These are phyloP conservation scores for Fusarium heterosporum DNA, from an alignment of 2,329 filamentous ascomycete genomes.

Conservation along the genomic window DNA sequence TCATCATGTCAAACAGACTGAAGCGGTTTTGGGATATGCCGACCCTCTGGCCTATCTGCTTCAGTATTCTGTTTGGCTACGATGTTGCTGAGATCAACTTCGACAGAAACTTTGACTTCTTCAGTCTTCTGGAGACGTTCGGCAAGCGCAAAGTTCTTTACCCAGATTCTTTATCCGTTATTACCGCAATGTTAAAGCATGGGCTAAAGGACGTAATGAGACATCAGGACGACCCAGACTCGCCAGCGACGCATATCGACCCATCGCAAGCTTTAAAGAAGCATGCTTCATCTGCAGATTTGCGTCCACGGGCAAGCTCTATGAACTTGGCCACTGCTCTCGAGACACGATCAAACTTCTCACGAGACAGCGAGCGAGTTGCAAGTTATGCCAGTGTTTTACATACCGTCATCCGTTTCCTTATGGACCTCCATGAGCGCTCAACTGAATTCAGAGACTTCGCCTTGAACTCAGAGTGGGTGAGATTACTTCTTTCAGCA, in stretches of 20 bases:
- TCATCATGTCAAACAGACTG: conserved; percentile 83
- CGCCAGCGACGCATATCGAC: conserved; percentile 54
- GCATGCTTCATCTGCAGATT: conserved; percentile 28
- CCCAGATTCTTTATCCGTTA: conserved; percentile 81
- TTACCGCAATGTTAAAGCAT: conserved; percentile 88
- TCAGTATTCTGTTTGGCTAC: conserved; percentile 87
- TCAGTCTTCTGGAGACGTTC: conserved; percentile 80
- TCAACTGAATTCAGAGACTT: conserved; percentile 87
- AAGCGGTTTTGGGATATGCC: conserved; percentile 91
- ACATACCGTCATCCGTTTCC: conserved; percentile 80
- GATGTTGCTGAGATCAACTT: conserved; percentile 82
- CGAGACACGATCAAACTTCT: conserved; percentile 57
- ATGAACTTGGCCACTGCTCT: conserved; percentile 75
- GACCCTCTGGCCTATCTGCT: conserved; percentile 86
- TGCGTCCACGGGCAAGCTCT: conserved; percentile 64
- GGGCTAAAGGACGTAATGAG: conserved; percentile 79
- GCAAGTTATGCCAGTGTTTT: conserved; percentile 71
- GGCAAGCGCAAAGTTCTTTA: conserved; percentile 75
- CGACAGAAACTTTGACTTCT: conserved; percentile 78
- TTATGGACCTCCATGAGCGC: conserved; percentile 80
- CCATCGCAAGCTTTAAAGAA: conserved; percentile 25
- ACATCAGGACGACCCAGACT: conserved; percentile 70
- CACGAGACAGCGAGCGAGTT: conserved; percentile 61
- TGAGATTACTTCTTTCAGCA: conserved; percentile 80
- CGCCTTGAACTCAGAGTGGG: conserved; percentile 80